Evolutionary conservation across 1,139 yeast species (phyloP), one percentile per base, ranked within the genome.

Genomic region (Geotrichum phurueaensis): DNA sequence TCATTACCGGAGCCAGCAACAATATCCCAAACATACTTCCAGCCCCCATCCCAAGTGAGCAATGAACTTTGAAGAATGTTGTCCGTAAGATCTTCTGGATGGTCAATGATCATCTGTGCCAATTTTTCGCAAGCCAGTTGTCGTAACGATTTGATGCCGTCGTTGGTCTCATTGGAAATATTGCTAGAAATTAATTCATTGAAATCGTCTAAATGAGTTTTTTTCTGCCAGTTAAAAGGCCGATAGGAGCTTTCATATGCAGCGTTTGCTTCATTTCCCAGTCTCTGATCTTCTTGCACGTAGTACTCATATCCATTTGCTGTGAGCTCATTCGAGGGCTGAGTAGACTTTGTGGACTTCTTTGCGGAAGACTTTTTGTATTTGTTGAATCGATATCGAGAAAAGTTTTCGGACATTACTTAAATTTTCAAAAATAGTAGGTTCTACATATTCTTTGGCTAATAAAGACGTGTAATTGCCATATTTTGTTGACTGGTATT

Each of bases 21-120:
- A 51, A 56, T 51, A 36, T 58, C 57, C 73, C 73, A 70, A 7
- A 70, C 70, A 13, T 54, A 56, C 45, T 61, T 59, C 71, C 73
- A 70, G 3, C 61, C 64, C 12, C 58, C 43, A 3, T 29, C 51
- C 53, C 58, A 59, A 15, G 25, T 47, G 20, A 58, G 55, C 43
- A 43, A 27, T 2, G 58, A 50, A 15, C 51, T 54, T 51, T 27
- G 51, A 2, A 58, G 22, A 25, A 58, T 36, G 10, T 12, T 25
- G 15, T 58, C 60, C 1, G 57, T 58, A 5, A 58, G 54, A 10
- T 58, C 60, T 9, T 58, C 55, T 15, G 60, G 60, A 13, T 51
- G 22, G 2, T 51, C 55, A 9, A 45, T 36, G 13, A 58, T 45
- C 47, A 58, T 50, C 4, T 43, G 31, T 10, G 58, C 60, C 23